Base-by-base conservation (phyloP, 371 early-diverging fungal genomes). In the Apophysomyces sp. region DNA sequence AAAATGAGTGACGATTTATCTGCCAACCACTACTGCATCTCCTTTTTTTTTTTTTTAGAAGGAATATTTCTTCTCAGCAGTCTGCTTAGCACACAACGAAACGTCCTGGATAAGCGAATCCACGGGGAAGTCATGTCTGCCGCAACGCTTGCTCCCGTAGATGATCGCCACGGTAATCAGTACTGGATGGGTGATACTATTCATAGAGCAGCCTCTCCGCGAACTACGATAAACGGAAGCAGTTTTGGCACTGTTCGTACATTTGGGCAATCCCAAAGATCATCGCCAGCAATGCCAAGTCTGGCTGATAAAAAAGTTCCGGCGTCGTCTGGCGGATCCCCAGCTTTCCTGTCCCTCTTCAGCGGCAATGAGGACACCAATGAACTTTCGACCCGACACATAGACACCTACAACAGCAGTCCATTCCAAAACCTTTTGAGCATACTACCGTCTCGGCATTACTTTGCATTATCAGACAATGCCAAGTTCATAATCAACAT, bases 401-500 rank as follows among this genome's bases (percentile, higher is more conserved):
- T 68, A 12, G 70, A 73, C 11, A 36, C 34, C 7, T 53, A 66
- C 6, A 41, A 39, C 32, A 39, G 26, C 31, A 30, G 37, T 18
- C 53, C 58, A 16, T 18, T 68, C 4, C 62, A 68, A 34, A 60
- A 52, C 34, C 29, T 74, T 11, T 60, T 44, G 61, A 55, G 49
- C 21, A 52, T 44, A 15, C 16, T 70, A 3, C 36, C 44, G 18
- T 62, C 67, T 3, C 59, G 37, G 24, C 49, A 60, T 52, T 24
- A 52, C 62, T 74, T 63, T 62, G 65, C 41, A 54, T 32, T 57
- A 13, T 73, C 72, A 37, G 68, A 68, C 28, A 79, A 69, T 29
- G 58, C 76, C 52, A 77, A 78, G 55, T 76, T 87, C 60, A 67
- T 79, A 8, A 51, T 71, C 44, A 71, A 86, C 32, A 92, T 91